These are phyloP conservation scores for Mucor piriformis DNA, from an alignment of 371 early-diverging fungal genomes.

Conservation along the genomic window DNA sequence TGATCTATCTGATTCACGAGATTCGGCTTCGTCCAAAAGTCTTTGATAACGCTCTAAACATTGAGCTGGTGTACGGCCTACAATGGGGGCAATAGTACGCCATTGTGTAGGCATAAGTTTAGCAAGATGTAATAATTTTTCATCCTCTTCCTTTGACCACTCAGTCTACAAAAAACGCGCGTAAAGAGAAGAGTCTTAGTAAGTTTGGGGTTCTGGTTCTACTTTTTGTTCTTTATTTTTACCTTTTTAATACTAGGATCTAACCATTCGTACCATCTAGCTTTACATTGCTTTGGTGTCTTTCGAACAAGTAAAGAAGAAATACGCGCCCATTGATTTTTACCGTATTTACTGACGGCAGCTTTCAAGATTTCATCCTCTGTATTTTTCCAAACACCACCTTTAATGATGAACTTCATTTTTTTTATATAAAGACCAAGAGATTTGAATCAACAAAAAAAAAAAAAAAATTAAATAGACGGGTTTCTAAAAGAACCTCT, in stretches of 20 bases:
- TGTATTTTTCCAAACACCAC: slow-evolving; percentile 90
- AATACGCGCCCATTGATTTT: slow-evolving; percentile 98
- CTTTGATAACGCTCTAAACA: slow-evolving; percentile 96
- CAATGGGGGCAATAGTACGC: slow-evolving; percentile 98
- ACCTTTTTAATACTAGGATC: slow-evolving; percentile 97
- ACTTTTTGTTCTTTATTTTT: too few species aligned
- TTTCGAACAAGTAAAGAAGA: slow-evolving; percentile 94
- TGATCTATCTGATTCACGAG: slow-evolving; percentile 59
- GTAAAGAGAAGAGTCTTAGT: background rate
- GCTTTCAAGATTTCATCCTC: slow-evolving; percentile 98
- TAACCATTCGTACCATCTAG: slow-evolving; percentile 98
- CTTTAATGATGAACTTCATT: slow-evolving; percentile 56
- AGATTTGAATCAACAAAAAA: background rate
- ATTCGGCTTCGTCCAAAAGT: slow-evolving; percentile 95
- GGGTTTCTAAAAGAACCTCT: too few species aligned
- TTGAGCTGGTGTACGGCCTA: slow-evolving; percentile 97
- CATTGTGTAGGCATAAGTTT: slow-evolving; percentile 99
- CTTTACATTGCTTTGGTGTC: slow-evolving; percentile 98
- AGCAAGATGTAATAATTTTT: slow-evolving; percentile 94
- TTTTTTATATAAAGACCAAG: background rate
- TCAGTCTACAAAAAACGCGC: slow-evolving; percentile 68
- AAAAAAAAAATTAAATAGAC: background rate
- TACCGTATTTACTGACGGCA: slow-evolving; percentile 97
- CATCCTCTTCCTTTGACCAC: slow-evolving; percentile 98
- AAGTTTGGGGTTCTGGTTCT: background rate